A percentile compares a stretch with the other conserved stretches of the same genome.
Evolutionary conservation across 2,329 filamentous ascomycete species (phyloP).

Genomic region (Claviceps cyperi): DNA sequence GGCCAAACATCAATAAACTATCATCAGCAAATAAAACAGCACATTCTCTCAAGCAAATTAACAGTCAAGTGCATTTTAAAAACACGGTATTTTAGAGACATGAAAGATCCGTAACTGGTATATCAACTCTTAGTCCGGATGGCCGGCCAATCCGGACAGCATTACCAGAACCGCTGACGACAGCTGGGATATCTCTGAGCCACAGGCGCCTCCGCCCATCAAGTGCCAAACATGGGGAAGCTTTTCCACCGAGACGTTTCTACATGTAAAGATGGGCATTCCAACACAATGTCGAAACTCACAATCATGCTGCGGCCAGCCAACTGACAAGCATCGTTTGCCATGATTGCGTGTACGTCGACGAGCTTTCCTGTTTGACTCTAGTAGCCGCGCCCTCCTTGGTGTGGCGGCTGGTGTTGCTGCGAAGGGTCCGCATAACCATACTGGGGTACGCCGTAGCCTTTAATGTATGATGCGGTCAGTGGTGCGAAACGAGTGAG

Average conservation of each 20-base stretch:
- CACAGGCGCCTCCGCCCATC: neutral
- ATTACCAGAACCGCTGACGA: neutral
- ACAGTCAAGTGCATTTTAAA: neutral
- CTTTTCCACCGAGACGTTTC: neutral
- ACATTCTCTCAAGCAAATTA: neutral
- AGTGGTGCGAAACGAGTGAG: neutral
- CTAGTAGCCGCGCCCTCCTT: conserved; percentile 12
- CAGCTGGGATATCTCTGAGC: neutral
- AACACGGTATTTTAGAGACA: neutral
- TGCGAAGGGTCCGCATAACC: conserved; percentile 23
- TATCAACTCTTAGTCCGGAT: neutral
- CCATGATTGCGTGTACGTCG: neutral
- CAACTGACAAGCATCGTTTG: neutral
- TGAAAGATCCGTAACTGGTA: neutral
- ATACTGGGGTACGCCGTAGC: conserved; percentile 26
- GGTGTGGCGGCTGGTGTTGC: conserved; percentile 10
- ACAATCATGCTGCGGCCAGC: neutral
- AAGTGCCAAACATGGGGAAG: neutral
- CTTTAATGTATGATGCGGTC: conserved; percentile 9
- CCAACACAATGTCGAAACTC: neutral
- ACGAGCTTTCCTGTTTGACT: neutral
- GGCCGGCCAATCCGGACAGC: conserved; percentile 3
- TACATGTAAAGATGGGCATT: conserved; percentile 1
- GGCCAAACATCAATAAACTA: neutral
- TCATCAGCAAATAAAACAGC: neutral